Percentiles rank a stretch among this genome's conserved stretches.
These are phyloP conservation scores for Tylopilus sp. DNA, from an alignment of 1,284 basidiomycete genomes.

Conservation along the genomic window DNA sequence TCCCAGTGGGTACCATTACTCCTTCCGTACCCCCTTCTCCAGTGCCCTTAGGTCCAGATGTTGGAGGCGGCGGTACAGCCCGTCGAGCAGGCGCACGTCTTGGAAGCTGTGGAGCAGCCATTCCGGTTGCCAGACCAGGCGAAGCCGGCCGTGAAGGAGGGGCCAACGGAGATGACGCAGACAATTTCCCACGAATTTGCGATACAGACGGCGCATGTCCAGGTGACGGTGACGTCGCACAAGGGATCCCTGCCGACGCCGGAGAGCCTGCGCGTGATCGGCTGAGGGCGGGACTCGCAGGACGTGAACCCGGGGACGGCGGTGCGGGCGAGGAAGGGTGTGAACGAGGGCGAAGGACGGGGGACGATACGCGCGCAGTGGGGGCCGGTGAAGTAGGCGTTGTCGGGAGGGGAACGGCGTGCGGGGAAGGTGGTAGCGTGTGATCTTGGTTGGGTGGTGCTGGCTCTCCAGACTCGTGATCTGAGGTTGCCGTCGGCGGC, in stretches of 20 bases:
- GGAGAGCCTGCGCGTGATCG: constrained; percentile 29
- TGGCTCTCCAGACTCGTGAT: constrained; percentile 2
- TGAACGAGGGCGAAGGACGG: constrained; percentile 23
- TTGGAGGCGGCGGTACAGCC: constrained; percentile 22
- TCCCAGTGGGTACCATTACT: not conserved
- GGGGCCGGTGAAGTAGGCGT: constrained; percentile 21
- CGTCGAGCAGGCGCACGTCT: constrained; percentile 31
- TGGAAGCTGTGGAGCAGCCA: constrained; percentile 26
- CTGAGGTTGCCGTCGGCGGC: not conserved
- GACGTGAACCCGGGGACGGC: constrained; percentile 21
- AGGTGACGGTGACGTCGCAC: constrained; percentile 15
- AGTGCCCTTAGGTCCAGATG: not conserved
- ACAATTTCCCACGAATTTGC: constrained; percentile 20
- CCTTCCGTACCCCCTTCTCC: constrained; percentile 9
- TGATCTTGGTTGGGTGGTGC: constrained; percentile 8
- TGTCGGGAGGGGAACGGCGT: constrained; percentile 21
- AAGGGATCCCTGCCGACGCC: constrained; percentile 6
- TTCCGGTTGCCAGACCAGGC: constrained; percentile 12
- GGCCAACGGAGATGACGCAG: constrained; percentile 20
- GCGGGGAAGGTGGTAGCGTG: constrained; percentile 14
- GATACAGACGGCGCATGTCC: constrained; percentile 6
- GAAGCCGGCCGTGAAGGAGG: constrained; percentile 21
- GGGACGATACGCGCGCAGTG: constrained; percentile 16
- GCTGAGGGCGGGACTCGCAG: constrained; percentile 21
- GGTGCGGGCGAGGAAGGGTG: constrained; percentile 22